Evolutionary conservation across 2,329 filamentous ascomycete genomes (phyloP).

Genomic region (Biscogniauxia sp.): DNA sequence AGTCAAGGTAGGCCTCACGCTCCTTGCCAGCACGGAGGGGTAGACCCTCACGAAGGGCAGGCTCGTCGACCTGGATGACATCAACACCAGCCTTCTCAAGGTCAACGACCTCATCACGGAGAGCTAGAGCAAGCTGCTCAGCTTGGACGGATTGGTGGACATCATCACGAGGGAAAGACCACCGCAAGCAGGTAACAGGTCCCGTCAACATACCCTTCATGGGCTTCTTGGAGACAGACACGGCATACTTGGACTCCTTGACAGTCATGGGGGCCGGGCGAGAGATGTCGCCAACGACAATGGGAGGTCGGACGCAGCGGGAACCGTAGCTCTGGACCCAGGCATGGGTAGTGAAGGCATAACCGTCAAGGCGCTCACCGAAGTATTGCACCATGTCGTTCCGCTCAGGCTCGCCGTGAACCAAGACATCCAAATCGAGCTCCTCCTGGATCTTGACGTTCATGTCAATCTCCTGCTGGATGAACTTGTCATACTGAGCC

Average conservation of each 20-base stretch:
- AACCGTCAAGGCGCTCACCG: constrained; percentile 93
- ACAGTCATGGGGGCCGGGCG: constrained; percentile 97
- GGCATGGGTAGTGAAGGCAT: constrained; percentile 97
- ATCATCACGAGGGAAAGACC: constrained; percentile 99
- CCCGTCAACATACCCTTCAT: constrained; percentile 99
- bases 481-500: constrained; percentile 96
- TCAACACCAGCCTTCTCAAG: constrained; percentile 95
- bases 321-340: constrained; percentile 99
- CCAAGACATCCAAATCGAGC: constrained; percentile 93
- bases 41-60: constrained; percentile 97
- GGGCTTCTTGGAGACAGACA: constrained; percentile 93
- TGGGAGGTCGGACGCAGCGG: constrained; percentile 95
- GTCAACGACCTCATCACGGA: constrained; percentile 97
- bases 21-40: constrained; percentile 91
- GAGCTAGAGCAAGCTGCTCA: constrained; percentile 95
- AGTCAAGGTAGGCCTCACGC: constrained; percentile 93
- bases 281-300: constrained; percentile 98
- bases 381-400: constrained; percentile 99
- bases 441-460: constrained; percentile 97
- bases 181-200: constrained; percentile 96
- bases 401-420: constrained; percentile 98
- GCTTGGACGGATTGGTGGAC: constrained; percentile 99
- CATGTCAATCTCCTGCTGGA: constrained; percentile 96
- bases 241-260: constrained; percentile 99
- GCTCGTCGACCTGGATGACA: constrained; percentile 99